Evolutionary conservation across 1,284 basidiomycete genomes (phyloP).

Genomic region (Puccinia sorghi): DNA sequence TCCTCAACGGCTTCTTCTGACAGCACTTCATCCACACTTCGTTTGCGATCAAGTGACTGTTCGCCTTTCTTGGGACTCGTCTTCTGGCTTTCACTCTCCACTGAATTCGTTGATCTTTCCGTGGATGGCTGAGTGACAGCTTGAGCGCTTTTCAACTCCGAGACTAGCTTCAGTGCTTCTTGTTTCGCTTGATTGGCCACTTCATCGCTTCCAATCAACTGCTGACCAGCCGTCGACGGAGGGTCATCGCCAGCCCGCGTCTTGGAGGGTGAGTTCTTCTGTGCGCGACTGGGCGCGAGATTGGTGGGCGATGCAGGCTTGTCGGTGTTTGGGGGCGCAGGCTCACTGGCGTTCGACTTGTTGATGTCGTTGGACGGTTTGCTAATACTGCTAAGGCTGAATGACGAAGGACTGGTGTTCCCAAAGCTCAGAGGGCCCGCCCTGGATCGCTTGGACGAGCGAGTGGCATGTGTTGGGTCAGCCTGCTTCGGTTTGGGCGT

Average conservation of each 20-base stretch:
- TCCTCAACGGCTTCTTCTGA: background rate
- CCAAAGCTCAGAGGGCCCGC: constrained; percentile 21
- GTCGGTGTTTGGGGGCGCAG: background rate
- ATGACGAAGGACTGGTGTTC: constrained; percentile 39
- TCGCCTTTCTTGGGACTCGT: background rate
- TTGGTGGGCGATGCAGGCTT: background rate
- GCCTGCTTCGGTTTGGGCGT: constrained; percentile 1
- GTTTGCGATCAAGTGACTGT: background rate
- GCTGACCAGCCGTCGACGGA: background rate
- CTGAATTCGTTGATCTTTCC: background rate
- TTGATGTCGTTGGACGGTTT: background rate
- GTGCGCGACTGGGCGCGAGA: background rate
- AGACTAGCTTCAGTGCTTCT: constrained; percentile 34
- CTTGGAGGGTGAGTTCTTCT: background rate
- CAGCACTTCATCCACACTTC: constrained; percentile 9
- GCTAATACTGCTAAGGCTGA: constrained; percentile 3
- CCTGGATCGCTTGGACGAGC: constrained; percentile 33
- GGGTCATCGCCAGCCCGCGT: no score
- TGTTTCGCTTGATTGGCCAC: constrained; percentile 16
- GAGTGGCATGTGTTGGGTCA: background rate
- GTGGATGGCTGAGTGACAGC: background rate
- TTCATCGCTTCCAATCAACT: constrained; percentile 34
- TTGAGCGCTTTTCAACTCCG: background rate
- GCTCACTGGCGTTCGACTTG: background rate
- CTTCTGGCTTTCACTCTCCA: background rate